These are phyloP conservation scores for Anisodus acutangulus DNA, from an alignment of 257 asterid species.

Conservation along the genomic window DNA sequence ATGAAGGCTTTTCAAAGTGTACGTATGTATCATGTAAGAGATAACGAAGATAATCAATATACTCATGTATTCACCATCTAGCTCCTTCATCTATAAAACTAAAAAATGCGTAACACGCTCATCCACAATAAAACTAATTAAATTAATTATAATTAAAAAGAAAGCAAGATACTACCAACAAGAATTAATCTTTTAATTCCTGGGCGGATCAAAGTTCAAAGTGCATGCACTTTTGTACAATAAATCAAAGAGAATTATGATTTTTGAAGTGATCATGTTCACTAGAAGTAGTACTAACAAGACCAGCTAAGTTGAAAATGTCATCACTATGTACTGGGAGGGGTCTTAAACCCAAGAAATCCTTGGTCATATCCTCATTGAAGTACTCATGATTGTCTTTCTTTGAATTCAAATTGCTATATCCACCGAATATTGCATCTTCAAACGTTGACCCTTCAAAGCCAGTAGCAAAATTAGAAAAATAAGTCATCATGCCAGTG, in stretches of 20 bases:
- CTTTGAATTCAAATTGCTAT: slow-evolving; percentile 40
- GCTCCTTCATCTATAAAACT: no score
- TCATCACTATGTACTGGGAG: slow-evolving; percentile 63
- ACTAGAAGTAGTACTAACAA: slow-evolving; percentile 34
- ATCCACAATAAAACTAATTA: no score
- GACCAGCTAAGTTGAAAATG: slow-evolving; percentile 58
- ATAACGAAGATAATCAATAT: no score
- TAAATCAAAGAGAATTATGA: slow-evolving; percentile 20
- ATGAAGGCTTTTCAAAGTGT: no score
- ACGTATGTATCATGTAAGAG: no score
- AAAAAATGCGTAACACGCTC: no score
- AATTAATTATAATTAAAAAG: no score
- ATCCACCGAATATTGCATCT: slow-evolving; percentile 53
- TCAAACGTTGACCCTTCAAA: slow-evolving; percentile 52
- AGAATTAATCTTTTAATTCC: no score
- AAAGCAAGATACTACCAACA: no score
- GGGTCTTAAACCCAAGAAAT: slow-evolving; percentile 80
- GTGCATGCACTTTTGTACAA: no score
- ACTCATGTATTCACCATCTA: no score
- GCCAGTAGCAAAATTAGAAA: slow-evolving; percentile 38
- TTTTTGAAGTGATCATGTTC: slow-evolving; percentile 39
- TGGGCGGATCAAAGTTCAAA: no score
- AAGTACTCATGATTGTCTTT: slow-evolving; percentile 41
- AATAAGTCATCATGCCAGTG: slow-evolving; percentile 50
- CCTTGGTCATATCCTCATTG: slow-evolving; percentile 57